Evolutionary conservation across 371 early-diverging fungal genomes (phyloP).

Genomic region (Rhizopus delemar): DNA sequence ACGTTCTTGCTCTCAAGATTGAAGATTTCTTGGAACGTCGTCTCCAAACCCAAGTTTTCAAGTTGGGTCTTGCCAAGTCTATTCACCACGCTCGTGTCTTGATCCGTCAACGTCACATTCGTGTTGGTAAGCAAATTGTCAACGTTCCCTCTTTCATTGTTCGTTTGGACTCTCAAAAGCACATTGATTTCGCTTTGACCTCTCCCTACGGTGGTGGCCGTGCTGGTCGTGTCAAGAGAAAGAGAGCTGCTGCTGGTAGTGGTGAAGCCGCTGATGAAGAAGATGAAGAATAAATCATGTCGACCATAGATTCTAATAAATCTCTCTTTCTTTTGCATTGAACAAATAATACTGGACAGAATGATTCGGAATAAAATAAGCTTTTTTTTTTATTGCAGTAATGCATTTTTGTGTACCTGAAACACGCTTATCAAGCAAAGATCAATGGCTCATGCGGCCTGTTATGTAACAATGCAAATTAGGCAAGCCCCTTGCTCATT

Average conservation of each 20-base stretch:
- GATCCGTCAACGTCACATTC: constrained; percentile 97
- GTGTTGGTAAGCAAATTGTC: constrained; percentile 97
- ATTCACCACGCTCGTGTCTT: constrained; percentile 99
- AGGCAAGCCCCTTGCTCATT: no score
- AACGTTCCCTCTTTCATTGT: constrained; percentile 94
- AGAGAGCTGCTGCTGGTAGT: constrained; percentile 68
- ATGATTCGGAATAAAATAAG: no score
- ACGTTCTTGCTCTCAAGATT: constrained; percentile 96
- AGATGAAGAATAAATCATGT: constrained; percentile 63
- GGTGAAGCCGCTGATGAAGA: constrained; percentile 67
- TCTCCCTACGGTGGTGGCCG: constrained; percentile 98
- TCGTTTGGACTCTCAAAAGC: constrained; percentile 91
- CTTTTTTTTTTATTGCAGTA: no score
- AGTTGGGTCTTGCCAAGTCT: constrained; percentile 96
- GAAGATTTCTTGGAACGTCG: constrained; percentile 99
- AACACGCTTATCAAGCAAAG: no score
- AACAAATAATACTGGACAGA: no score
- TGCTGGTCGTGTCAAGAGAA: constrained; percentile 95
- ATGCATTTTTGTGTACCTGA: no score
- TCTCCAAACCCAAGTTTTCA: constrained; percentile 99
- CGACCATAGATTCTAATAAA: no score
- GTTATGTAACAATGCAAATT: no score
- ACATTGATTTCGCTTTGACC: constrained; percentile 97
- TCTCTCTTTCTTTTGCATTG: no score
- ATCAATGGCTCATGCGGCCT: no score